A percentile compares a stretch with the other conserved stretches of the same genome.
These are phyloP conservation scores for Botrytis fragariae DNA, from an alignment of 2,329 filamentous ascomycete genomes.

Conservation along the genomic window DNA sequence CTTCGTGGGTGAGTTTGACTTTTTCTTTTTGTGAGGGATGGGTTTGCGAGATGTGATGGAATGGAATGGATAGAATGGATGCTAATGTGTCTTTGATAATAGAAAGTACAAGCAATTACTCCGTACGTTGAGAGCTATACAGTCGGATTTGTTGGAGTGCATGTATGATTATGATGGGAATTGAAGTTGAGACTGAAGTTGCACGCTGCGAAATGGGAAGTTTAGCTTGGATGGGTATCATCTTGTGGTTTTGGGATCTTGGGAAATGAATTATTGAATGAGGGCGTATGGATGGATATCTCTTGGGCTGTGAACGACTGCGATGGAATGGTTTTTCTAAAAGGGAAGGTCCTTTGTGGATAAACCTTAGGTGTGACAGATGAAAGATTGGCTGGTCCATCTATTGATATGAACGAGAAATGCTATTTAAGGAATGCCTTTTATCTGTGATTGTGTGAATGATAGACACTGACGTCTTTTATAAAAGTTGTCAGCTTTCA, in stretches of 20 bases:
- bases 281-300: background rate
- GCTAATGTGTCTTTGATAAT: background rate
- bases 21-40: background rate
- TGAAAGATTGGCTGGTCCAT: background rate
- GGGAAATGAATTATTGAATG: background rate
- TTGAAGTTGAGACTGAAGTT: background rate
- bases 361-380: background rate
- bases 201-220: background rate
- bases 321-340: background rate
- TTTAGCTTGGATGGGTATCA: background rate
- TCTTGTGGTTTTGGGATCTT: background rate
- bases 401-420: background rate
- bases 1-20: background rate
- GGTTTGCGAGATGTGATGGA: rapidly evolving
- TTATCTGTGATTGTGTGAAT: background rate
- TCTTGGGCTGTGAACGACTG: background rate
- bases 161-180: background rate
- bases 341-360: background rate
- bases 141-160: background rate
- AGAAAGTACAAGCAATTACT: background rate
- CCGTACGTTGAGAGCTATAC: background rate
- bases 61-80: background rate
- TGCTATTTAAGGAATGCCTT: rapidly evolving
- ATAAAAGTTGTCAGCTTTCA: background rate
- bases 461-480: background rate